Evolutionary conservation across 345 rosid genomes (phyloP).

Genomic region (Citrus australasica): DNA sequence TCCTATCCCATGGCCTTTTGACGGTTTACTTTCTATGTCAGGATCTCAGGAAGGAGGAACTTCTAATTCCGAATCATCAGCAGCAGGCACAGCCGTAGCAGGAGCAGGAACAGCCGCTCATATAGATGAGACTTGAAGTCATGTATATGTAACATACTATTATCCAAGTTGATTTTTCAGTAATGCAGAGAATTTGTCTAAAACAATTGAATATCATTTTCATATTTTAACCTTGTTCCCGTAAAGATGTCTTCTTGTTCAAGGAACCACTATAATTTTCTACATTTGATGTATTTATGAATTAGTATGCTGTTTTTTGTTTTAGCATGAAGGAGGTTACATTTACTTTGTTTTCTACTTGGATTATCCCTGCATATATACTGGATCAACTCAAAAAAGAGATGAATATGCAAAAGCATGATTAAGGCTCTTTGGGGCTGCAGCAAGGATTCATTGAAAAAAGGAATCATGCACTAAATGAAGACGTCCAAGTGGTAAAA

Average conservation of each 20-base stretch:
- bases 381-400: no score
- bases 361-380: no score
- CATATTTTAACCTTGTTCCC: background rate
- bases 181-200: background rate
- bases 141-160: background rate
- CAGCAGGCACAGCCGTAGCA: background rate
- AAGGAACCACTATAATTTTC: background rate
- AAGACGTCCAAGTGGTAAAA: background rate
- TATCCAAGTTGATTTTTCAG: background rate
- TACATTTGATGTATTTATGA: background rate
- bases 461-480: background rate
- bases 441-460: background rate
- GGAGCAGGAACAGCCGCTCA: no score
- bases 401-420: background rate
- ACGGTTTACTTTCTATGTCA: conserved; percentile 22
- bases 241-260: no score
- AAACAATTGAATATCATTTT: background rate
- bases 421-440: no score
- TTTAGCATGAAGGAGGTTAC: background rate
- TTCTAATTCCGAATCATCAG: conserved; percentile 14
- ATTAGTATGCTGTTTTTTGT: background rate
- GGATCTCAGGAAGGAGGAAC: conserved; percentile 16
- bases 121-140: no score
- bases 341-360: background rate
- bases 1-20: conserved; percentile 29